Evolutionary conservation across 192 early-diverging fungal species (phyloP), one percentile per base, ranked within the genome.

Genomic region (Backusella circina): DNA sequence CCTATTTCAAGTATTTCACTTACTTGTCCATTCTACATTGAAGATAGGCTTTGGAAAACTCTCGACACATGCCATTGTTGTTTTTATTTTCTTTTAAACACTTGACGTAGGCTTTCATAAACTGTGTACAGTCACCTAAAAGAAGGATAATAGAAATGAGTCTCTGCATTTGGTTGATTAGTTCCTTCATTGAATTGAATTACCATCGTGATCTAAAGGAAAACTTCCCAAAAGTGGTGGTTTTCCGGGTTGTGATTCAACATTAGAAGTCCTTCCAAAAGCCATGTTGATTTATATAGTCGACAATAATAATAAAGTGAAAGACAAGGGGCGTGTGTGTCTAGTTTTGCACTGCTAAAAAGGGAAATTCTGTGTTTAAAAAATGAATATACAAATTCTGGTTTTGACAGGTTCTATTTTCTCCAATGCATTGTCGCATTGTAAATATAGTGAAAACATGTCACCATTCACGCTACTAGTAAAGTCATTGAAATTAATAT

Each of bases 11-110:
- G 12, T 15, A 15, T n/a, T 13, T 50, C 38, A 64, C 83, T 81
- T 82, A 92, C 92, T 89, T 93, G 57, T 96, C 87, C 97, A 98
- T 98, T 39, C 97, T 87, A 72, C 97, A 98, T 81, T 91, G 85
- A 16, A 98, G 86, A 75, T 98, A 98, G 5, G 82, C 78, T 75
- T 93, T 93, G 15, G 94, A 93, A 5, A 96, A 67, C 16, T 84
- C 71, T 18, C 91, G 85, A 83, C 97, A 98, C 16, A 79, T 80
- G 18, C 87, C 84, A 82, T 89, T 90, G 73, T 91, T 88, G 65
- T 91, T 92, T 74, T 89, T 88, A 71, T 90, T 91, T 4, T 78
- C 76, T 78, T 91, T 88, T 39, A 98, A 77, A 76, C 97, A 98
- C 15, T 79, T 82, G 26, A 98, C 82, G 74, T 97, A 98, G 21